Evolutionary conservation across 2,329 filamentous ascomycete species (phyloP).

Genomic region (Orbilia blumenaviensis): DNA sequence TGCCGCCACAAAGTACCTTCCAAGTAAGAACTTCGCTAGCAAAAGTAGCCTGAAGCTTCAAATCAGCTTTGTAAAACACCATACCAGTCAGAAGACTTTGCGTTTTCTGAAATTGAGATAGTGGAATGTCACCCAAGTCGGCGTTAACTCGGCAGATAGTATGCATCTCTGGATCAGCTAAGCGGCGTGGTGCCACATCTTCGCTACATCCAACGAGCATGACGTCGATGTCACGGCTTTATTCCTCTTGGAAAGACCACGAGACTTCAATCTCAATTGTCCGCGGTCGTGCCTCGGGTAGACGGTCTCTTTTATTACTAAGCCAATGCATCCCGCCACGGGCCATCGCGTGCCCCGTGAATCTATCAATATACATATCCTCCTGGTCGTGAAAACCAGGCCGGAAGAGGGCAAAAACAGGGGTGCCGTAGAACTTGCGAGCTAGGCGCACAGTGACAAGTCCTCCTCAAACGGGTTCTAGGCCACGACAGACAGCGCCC

Average conservation of each 20-base stretch:
- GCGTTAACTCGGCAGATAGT: conserved; percentile 36
- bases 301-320: conserved; percentile 36
- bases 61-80: conserved; percentile 47
- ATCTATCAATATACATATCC: conserved; percentile 46
- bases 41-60: conserved; percentile 47
- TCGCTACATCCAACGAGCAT: conserved; percentile 36
- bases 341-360: conserved; percentile 49
- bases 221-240: conserved; percentile 16
- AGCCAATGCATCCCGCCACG: conserved; percentile 53
- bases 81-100: not conserved
- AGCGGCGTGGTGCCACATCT: conserved; percentile 32
- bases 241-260: not conserved
- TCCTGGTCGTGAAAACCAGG: conserved; percentile 33
- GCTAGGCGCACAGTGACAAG: conserved; percentile 48
- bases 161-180: conserved; percentile 31
- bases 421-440: conserved; percentile 53
- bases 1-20: not conserved
- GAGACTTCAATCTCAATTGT: not conserved
- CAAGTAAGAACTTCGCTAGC: not conserved
- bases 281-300: conserved; percentile 15
- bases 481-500: conserved; percentile 45
- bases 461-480: conserved; percentile 24
- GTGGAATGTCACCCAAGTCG: conserved; percentile 45
- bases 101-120: conserved; percentile 22
- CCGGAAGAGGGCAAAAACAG: conserved; percentile 15